phyloP scores from a whole-genome alignment of 2,329 filamentous ascomycete genomes.

The Escovopsis sp. region DNA sequence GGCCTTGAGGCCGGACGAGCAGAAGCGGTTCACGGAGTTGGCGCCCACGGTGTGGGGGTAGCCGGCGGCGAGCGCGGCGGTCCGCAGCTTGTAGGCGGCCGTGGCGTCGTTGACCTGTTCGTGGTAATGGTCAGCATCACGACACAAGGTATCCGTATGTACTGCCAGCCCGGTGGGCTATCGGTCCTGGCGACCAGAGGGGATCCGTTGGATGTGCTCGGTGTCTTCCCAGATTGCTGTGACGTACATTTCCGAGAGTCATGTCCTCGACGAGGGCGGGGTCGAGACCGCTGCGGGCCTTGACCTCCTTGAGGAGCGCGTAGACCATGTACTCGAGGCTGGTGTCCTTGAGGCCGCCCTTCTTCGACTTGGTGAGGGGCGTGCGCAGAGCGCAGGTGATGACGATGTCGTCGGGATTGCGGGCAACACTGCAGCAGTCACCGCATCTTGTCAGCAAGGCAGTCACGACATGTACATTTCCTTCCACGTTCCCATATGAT shows the following conservation, averaged over 20 bases:
- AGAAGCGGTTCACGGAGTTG: slow-evolving; percentile 85
- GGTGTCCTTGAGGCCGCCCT: slow-evolving; percentile 93
- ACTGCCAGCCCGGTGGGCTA: no score
- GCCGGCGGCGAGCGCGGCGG: slow-evolving; percentile 76
- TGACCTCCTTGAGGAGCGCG: slow-evolving; percentile 62
- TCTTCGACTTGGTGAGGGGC: slow-evolving; percentile 72
- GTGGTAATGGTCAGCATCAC: neutral
- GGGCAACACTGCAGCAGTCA: slow-evolving; percentile 51
- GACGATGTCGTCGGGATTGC: slow-evolving; percentile 92
- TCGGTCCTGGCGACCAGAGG: no score
- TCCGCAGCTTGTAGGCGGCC: slow-evolving; percentile 81
- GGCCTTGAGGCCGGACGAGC: slow-evolving; percentile 89
- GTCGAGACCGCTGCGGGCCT: slow-evolving; percentile 60
- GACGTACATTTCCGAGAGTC: slow-evolving; percentile 68
- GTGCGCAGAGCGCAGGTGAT: slow-evolving; percentile 87
- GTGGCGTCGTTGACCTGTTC: slow-evolving; percentile 66
- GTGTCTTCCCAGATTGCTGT: neutral
- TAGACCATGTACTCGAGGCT: slow-evolving; percentile 75
- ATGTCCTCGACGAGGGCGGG: slow-evolving; percentile 77
- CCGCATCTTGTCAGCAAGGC: slow-evolving; percentile 2
- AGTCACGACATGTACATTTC: no score
- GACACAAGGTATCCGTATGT: no score
- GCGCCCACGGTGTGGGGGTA: slow-evolving; percentile 81
- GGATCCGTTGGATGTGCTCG: no score
- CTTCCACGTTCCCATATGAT: no score